Evolutionary conservation across 1,284 basidiomycete species (phyloP), one percentile per base, ranked within the genome.

Genomic region (Thecaphora frezii): DNA sequence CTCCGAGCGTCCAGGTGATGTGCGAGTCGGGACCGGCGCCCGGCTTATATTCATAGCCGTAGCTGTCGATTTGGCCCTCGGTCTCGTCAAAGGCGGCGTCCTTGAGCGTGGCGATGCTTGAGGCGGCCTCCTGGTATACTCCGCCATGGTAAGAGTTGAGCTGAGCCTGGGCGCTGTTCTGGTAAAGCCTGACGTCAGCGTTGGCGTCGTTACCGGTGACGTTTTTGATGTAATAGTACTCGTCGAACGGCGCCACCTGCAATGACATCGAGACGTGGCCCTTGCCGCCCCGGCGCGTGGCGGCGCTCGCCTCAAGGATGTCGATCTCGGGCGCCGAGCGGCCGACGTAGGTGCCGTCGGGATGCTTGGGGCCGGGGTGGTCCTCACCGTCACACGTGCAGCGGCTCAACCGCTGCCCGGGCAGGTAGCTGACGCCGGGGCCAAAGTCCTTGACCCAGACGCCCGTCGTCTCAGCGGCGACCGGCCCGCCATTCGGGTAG

Each of bases 301-400:
- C 71, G 21, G 81, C 80, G 10, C 57, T 50, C 14, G 88, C 89
- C 77, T 91, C 89, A 55, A 91, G 83, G 38, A 90, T 81, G 80
- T 91, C 89, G 53, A 94, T 91, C 80, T 93, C 91, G 5, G 91
- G 91, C 0, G 90, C 89, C 0, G 87, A 83, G 28, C 91, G 85
- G 2, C 69, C 77, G 14, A 69, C 66, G 52, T 53, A 74, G 0
- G 66, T 48, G 2, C 76, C 76, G 36, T 77, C 71, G 19, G 56
- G 28, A 19, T 66, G 56, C 23, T 44, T 48, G 2, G 73, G 76
- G 2, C 77, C 77, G 2, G 77, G 77, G 37, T 78, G 77, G 50
- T 77, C 76, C 25, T 53, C 59, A 12, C 58, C 50, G 28, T 51
- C 50, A 47, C 77, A 77, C 14, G 77, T 77, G 49, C 77, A 78